Base-by-base conservation (phyloP, 108 stramenopile genomes). In the Cyclotella sp. region DNA sequence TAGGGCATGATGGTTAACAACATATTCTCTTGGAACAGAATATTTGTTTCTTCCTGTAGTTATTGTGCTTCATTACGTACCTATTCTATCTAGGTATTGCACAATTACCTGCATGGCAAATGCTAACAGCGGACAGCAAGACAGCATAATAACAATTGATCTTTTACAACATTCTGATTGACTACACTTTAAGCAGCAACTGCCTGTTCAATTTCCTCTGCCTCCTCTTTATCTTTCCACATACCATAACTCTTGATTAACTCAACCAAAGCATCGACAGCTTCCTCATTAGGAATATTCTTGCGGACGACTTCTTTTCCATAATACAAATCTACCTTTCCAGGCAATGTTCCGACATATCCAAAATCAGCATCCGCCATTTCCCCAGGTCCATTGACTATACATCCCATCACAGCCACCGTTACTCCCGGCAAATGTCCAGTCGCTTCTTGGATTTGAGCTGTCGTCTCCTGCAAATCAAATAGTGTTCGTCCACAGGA, bases 341-440 rank as follows among this genome's bases (percentile, higher is more conserved):
- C 98, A 28, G 98, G 97, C 60, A 96, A 76, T 21, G 96, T 95
- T 53, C 98, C 98, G 34, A 98, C 98, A 73, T 98, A 97, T 67
- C 98, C 98, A 83, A 98, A 98, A 78, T 98, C 98, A 54, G 98
- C 98, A 82, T 98, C 98, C 6, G 98, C 98, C 98, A 98, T 98
- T 79, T 98, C 98, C 47, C 98, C 98, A 14, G 97, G 97, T 57
- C 98, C 98, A 77, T 98, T 98, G 45, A 98, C 98, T 54, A 98
- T 98, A 90, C 98, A 98, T 41, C 98, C 98, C 98, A 98, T 98
- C 54, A 98, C 93, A n/a, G 98, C 98, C 75, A 98, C 92, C 9
- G 97, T 93, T 19, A 98, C 98, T 12, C 98, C 98, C 34, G 98
- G 97, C 73, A 98, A 85, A 73, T 98, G 98, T 21, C 97, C 98